Evolutionary conservation across 2,329 filamentous ascomycete species (phyloP).

Genomic region (Cercospora sp.): DNA sequence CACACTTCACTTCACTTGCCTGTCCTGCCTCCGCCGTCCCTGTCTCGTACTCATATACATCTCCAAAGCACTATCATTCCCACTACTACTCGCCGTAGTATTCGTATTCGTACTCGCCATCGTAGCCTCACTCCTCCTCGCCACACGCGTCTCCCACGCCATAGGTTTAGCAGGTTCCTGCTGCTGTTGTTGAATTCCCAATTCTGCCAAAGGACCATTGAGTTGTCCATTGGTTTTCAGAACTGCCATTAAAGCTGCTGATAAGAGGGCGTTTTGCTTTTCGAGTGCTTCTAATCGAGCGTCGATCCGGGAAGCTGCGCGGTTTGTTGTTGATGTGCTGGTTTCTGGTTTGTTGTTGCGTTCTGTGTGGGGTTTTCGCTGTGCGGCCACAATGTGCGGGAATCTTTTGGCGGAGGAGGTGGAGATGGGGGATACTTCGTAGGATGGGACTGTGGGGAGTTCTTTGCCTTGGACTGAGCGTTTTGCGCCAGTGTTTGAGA

Average conservation of each 20-base stretch:
- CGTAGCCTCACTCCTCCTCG: conserved; percentile 32
- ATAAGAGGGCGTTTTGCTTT: conserved; percentile 43
- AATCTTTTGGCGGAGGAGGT: conserved; percentile 21
- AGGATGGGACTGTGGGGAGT: conserved; percentile 28
- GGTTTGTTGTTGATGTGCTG: conserved; percentile 11
- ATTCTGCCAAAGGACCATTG: conserved; percentile 31
- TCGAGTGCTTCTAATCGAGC: conserved; percentile 42
- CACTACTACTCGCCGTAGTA: conserved; percentile 23
- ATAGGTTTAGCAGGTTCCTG: conserved; percentile 20
- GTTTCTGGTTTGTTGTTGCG: conserved; percentile 14
- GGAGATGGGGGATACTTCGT: conserved; percentile 27
- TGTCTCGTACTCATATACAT: conserved; percentile 37
- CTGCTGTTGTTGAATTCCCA: conserved; percentile 13
- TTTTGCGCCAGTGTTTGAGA: conserved; percentile 16
- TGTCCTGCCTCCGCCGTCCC: conserved; percentile 13
- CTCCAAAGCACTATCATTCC: conserved; percentile 39
- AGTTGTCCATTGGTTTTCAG: conserved; percentile 40
- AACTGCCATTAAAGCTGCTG: conserved; percentile 44
- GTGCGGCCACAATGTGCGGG: conserved; percentile 31
- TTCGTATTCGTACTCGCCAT: conserved; percentile 24
- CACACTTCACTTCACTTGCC: not conserved
- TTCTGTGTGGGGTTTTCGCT: conserved; percentile 16
- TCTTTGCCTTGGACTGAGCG: conserved; percentile 27
- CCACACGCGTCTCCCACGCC: conserved; percentile 36
- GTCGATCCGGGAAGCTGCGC: conserved; percentile 29